phyloP scores from a whole-genome alignment of 306 rosid species.

The Ammopiptanthus mongolicus region DNA sequence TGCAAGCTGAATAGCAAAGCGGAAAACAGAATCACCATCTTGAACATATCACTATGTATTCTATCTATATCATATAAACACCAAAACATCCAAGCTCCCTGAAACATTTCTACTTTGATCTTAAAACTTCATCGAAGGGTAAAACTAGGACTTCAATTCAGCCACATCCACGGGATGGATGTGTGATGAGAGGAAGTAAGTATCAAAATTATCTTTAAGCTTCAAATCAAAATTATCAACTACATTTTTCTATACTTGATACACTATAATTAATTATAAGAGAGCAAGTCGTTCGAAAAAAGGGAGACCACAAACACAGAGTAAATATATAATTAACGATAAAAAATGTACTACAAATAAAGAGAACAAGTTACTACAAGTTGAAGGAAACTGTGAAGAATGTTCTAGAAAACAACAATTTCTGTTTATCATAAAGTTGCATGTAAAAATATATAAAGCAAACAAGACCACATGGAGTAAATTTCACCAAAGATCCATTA shows the following conservation, averaged over 20 bases:
- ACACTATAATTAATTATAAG: not conserved
- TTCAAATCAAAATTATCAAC: not conserved
- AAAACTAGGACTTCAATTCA: not conserved
- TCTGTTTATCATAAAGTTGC: not conserved
- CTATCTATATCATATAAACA: not conserved
- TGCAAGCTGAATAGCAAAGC: slow-evolving; percentile 57
- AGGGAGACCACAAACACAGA: not conserved
- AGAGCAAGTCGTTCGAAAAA: not conserved
- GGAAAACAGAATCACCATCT: not conserved
- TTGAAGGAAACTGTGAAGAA: not conserved
- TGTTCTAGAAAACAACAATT: not conserved
- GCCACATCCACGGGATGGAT: not conserved
- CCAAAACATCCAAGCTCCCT: not conserved
- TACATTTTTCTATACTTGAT: not conserved
- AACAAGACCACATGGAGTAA: not conserved
- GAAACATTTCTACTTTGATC: not conserved
- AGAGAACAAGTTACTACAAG: not conserved
- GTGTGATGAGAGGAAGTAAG: not conserved
- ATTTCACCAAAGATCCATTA: slow-evolving; percentile 10
- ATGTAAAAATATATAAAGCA: not conserved
- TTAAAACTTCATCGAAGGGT: not conserved
- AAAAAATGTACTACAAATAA: not conserved
- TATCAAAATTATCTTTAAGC: not conserved
- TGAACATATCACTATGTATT: not conserved
- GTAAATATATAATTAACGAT: not conserved